Conservation (phyloP, 2,329 filamentous ascomycete species). For the Apiospora phragmitis region DNA sequence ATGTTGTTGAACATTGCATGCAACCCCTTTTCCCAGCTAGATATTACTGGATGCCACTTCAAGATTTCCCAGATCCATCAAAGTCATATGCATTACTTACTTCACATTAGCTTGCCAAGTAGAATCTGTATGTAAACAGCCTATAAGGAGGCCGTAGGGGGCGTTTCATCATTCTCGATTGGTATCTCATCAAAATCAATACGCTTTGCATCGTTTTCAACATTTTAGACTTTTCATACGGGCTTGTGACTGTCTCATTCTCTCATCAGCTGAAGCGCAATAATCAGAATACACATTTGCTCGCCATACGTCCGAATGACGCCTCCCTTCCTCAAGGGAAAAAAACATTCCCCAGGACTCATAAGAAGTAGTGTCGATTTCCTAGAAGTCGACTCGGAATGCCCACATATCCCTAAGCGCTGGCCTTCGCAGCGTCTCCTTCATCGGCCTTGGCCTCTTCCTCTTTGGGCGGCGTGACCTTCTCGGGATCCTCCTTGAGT, state of each 20-base stretch:
- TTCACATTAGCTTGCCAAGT: not conserved
- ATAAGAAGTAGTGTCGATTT: not conserved
- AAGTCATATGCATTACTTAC: not conserved
- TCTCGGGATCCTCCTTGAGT: slow-evolving; percentile 43
- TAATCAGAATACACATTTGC: not conserved
- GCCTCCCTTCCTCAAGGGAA: not conserved
- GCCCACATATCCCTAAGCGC: not conserved
- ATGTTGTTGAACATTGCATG: not conserved
- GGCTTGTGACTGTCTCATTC: not conserved
- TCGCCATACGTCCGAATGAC: not conserved
- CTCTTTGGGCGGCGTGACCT: not conserved
- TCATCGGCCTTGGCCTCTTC: slow-evolving; percentile 18
- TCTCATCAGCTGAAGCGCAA: not conserved
- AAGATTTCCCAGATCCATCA: not conserved
- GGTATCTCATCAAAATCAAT: not conserved
- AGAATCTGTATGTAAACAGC: not conserved
- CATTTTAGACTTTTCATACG: not conserved
- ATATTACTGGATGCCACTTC: not conserved
- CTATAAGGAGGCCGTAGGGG: not conserved
- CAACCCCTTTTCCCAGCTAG: not conserved
- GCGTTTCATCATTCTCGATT: not conserved
- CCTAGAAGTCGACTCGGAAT: not conserved
- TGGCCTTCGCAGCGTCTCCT: slow-evolving; percentile 4
- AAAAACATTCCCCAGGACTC: not conserved
- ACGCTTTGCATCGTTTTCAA: not conserved